Conservation (phyloP, 225 moss, liverwort and hornwort species). For the Asterella californica region DNA sequence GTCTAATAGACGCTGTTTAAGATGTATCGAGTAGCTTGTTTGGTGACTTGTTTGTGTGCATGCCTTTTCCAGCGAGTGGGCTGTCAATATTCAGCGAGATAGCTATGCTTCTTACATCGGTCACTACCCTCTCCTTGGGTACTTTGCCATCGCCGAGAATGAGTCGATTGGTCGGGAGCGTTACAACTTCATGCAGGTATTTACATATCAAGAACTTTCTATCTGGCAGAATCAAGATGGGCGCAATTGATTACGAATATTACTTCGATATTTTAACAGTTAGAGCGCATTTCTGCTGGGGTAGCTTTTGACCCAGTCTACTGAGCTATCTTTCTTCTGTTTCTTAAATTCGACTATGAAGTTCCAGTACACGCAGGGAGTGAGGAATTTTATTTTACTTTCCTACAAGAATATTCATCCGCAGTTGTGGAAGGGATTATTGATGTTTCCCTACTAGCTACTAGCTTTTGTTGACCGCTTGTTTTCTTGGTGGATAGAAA, state of each 20-base stretch:
- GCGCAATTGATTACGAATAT: background rate
- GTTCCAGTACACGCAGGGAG: background rate
- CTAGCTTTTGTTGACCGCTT: background rate
- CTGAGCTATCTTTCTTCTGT: background rate
- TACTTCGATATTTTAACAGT: background rate
- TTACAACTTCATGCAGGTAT: slow-evolving; percentile 88
- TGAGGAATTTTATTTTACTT: background rate
- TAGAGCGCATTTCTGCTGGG: background rate
- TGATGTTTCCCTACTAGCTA: background rate
- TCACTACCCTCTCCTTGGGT: slow-evolving; percentile 65
- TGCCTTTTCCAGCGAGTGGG: slow-evolving; percentile 65
- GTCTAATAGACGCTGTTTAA: background rate
- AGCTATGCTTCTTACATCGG: slow-evolving; percentile 86
- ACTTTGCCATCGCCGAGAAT: slow-evolving; percentile 85
- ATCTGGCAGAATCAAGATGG: background rate
- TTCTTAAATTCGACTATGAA: too few species aligned
- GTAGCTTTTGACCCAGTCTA: background rate
- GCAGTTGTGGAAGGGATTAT: background rate
- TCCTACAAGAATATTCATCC: background rate
- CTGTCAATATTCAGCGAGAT: slow-evolving; percentile 88
- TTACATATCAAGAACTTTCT: background rate
- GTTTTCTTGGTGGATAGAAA: slow-evolving; percentile 24
- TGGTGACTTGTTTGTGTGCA: background rate
- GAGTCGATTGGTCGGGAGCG: slow-evolving; percentile 89
- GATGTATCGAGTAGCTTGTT: background rate